These are phyloP conservation scores for Talaromyces islandicus DNA, from an alignment of 2,329 filamentous ascomycete species.

Conservation along the genomic window DNA sequence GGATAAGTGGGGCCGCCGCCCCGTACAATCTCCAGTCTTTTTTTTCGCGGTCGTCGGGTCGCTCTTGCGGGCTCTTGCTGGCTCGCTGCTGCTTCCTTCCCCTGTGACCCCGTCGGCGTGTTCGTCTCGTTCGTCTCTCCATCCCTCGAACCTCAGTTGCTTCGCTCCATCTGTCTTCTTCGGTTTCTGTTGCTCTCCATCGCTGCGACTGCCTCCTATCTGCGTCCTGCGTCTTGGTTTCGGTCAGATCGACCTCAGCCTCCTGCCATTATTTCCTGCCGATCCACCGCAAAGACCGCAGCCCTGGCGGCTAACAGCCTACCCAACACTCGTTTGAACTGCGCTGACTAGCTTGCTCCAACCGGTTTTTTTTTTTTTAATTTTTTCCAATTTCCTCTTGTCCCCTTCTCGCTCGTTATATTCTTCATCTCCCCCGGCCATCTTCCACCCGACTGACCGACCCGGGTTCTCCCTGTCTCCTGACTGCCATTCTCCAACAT, in stretches of 20 bases:
- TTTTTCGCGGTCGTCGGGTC: not conserved
- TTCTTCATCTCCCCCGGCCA: not conserved
- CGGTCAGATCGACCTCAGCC: not conserved
- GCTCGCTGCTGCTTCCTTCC: not conserved
- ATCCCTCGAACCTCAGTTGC: not conserved
- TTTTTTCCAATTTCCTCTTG: too few species aligned
- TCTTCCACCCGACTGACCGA: not conserved
- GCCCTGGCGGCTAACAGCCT: not conserved
- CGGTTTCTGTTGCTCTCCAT: not conserved
- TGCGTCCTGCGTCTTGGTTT: not conserved
- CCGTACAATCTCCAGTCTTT: not conserved
- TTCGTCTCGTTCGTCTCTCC: not conserved
- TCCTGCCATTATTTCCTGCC: not conserved
- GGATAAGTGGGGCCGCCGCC: not conserved
- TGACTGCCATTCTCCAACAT: constrained; percentile 1
- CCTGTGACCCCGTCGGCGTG: not conserved
- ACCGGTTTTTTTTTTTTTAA: not conserved
- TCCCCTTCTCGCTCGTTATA: not conserved
- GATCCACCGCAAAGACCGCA: not conserved
- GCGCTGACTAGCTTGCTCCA: not conserved
- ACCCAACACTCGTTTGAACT: constrained; percentile 1
- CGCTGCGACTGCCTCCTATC: not conserved
- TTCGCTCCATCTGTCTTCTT: not conserved
- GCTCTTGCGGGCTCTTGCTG: not conserved
- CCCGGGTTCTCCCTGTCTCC: not conserved